Conservation (phyloP, 2,329 filamentous ascomycete species). For the Myrmaecium sp. region DNA sequence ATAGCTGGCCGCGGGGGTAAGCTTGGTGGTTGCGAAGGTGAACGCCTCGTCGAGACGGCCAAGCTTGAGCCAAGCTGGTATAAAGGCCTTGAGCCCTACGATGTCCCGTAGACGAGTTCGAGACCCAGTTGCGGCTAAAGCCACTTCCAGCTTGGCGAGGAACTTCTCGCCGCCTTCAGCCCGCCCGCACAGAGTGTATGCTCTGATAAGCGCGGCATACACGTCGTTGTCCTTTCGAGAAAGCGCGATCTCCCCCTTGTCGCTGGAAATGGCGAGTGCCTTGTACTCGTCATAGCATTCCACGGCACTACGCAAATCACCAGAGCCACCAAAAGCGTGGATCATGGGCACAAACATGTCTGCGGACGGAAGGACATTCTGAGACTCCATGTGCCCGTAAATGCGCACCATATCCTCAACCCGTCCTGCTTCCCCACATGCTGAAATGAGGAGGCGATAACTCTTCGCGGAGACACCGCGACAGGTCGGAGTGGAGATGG, state of each 20-base stretch:
- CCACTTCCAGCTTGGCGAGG: conserved; percentile 57
- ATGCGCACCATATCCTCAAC: conserved; percentile 80
- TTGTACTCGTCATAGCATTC: conserved; percentile 96
- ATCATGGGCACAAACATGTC: conserved; percentile 89
- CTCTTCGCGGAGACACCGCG: conserved; percentile 59
- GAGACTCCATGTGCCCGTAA: conserved; percentile 79
- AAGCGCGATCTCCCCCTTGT: conserved; percentile 51
- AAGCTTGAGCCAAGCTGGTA: conserved; percentile 57
- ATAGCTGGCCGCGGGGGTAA: conserved; percentile 41
- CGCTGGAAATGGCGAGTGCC: conserved; percentile 66
- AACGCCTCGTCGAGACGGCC: conserved; percentile 59
- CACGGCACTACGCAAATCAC: conserved; percentile 73
- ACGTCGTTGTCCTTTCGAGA: conserved; percentile 66
- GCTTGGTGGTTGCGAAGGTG: conserved; percentile 46
- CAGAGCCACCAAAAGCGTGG: conserved; percentile 67
- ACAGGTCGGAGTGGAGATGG: conserved; percentile 43
- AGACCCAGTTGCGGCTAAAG: conserved; percentile 31
- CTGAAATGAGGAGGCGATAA: conserved; percentile 71
- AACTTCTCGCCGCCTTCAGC: conserved; percentile 71
- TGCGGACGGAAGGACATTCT: conserved; percentile 55
- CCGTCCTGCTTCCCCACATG: conserved; percentile 67
- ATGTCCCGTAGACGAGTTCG: conserved; percentile 50
- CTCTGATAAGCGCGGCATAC: conserved; percentile 81
- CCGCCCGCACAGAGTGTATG: conserved; percentile 70
- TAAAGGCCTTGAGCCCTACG: conserved; percentile 57